phyloP scores from a whole-genome alignment of 495 filamentous ascomycete genomes.

The Podospora appendiculata region DNA sequence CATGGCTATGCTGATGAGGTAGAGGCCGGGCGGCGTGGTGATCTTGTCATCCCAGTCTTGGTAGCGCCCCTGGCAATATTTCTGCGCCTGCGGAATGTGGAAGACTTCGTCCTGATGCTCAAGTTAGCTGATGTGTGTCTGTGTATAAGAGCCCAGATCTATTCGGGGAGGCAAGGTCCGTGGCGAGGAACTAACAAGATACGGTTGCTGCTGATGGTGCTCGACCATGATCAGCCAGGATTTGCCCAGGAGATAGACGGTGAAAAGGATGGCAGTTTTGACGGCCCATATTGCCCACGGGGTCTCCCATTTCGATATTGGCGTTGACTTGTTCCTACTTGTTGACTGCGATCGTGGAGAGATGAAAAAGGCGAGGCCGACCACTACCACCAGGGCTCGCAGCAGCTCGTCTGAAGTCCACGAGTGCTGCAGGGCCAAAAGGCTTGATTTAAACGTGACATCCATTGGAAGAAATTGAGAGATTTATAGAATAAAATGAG shows the following conservation, averaged over 20 bases:
- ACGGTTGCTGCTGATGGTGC: constrained; percentile 63
- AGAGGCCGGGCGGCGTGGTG: constrained; percentile 90
- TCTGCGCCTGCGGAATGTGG: constrained; percentile 85
- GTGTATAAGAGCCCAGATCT: too few species aligned
- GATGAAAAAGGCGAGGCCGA: constrained; percentile 5
- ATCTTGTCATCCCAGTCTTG: constrained; percentile 89
- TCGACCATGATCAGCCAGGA: constrained; percentile 33
- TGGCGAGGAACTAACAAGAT: constrained; percentile 49
- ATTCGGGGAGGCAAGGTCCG: too few species aligned
- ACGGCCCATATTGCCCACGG: not conserved
- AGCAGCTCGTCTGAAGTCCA: constrained; percentile 6
- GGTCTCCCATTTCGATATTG: not conserved
- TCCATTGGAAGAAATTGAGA: too few species aligned
- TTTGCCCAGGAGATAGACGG: constrained; percentile 9
- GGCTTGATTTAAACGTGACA: too few species aligned
- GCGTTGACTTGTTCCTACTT: not conserved
- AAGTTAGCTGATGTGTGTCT: too few species aligned
- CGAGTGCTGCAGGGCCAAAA: too few species aligned
- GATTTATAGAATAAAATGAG: not conserved
- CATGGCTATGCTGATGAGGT: constrained; percentile 20
- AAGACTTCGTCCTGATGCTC: constrained; percentile 77
- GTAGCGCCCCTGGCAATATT: constrained; percentile 72
- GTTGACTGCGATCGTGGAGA: not conserved
- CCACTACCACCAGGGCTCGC: constrained; percentile 1
- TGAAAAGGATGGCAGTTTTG: constrained; percentile 3